Evolutionary conservation across 768 basidiomycete genomes (phyloP), one percentile per base, ranked within the genome.

Genomic region (Cyclocybe cylindracea): DNA sequence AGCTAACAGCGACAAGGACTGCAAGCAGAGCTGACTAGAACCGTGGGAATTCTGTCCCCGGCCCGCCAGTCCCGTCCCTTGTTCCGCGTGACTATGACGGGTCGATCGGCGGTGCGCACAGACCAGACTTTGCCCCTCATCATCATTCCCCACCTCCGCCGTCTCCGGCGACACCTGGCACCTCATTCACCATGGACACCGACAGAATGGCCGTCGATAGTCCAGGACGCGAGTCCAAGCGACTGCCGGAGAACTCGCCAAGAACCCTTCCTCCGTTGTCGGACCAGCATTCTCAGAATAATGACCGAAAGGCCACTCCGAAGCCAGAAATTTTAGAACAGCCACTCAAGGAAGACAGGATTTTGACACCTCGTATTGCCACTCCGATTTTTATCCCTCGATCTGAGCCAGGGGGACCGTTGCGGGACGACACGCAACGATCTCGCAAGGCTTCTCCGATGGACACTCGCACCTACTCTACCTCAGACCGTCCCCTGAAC

Each of bases 401-500:
- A 39, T 51, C 45, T 33, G 44, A 46, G 38, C 51, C 45, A 47
- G 31, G 39, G 40, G 32, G 32, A 36, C 35, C 35, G 45, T 37
- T 48, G 42, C 38, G 44, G 42, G 37, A 34, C 50, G 40, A 38
- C 37, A 48, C 59, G 10, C 60, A 59, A 18, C 59, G 57, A 48
- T 65, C 64, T 18, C 46, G 56, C 44, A 63, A 55, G 48, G 46
- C 53, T 39, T 65, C 63, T 24, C 67, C 64, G 11, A 54, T 63
- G 29, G 72, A 73, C 46, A 49, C 69, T n/a, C 67, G 70, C 32
- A 61, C 40, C 40, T 62, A 69, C 42, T 44, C 66, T 4, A 62
- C 71, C 2, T 41, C 64, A 9, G 75, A 76, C 44, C 78, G 91
- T n/a, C 91, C 89, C 44, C 75, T 96, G 64, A 94, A 96, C 64